Base-by-base conservation (phyloP, 1,284 basidiomycete genomes). In the Hypsizygus ulmarius region DNA sequence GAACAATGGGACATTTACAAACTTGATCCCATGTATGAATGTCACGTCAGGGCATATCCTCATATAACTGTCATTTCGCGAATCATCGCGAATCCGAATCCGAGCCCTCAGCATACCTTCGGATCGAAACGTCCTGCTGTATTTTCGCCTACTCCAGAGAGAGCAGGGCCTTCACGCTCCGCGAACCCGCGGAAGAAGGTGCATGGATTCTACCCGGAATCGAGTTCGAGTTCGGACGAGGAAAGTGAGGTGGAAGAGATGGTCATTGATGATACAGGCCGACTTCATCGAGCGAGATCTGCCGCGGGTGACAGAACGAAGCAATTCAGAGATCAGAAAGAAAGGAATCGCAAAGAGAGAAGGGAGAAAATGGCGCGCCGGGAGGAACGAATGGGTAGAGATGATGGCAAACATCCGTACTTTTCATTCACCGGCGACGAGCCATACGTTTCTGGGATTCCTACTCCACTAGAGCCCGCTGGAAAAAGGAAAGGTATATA, bases 1-100 rank as follows among this genome's bases (percentile, higher is more conserved):
- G 85, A 89, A 33, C 85, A 89, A 62, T 90, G 87, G 87, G 87
- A 90, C 51, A 81, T 89, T 30, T 84, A 89, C 67, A 90, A 89
- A 61, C 73, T 90, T 10, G 87, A 90, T 58, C 78, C 81, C 1
- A 63, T 65, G 14, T 90, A 87, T 56, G 74, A 79, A 25, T 90
- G 87, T 57, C 64, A 68, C 49, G 78, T 88, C 5, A 74, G 68
- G 5, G 60, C 63, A 16, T 63, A 66, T 33, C 78, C 79, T 6
- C 64, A 70, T 7, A 63, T 73, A 14, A 63, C 74, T 5, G 64
- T 65, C 2, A 74, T 82, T 33, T 67, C 65, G 10, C 63, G 59
- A 53, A 58, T 62, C 25, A 49, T 43, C 38, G 51, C 51, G 33
- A 28, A 51, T 11, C 53, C 44, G 45, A 35, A 28, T 45, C 54